Base-by-base conservation (phyloP, 2,329 filamentous ascomycete genomes). In the Trichoderma lentiforme region DNA sequence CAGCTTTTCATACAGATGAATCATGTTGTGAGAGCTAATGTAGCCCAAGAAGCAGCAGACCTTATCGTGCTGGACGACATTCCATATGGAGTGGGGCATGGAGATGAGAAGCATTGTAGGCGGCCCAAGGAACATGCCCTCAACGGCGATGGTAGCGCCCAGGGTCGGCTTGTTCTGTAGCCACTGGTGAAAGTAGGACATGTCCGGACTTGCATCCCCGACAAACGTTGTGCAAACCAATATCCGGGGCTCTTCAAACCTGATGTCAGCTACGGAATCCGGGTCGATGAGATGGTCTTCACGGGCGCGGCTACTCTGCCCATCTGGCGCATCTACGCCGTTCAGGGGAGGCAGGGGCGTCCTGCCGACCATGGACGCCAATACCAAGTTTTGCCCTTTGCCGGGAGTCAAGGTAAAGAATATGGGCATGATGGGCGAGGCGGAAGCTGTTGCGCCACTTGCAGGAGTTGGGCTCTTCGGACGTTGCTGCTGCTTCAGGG, bases 91-190 rank as follows among this genome's bases (percentile, higher is more conserved):
- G 71, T 87, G 84, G 4, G 89, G 89, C 87, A 91, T 91, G 4
- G 89, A 91, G 69, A 91, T 89, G 34, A 91, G 81, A 9, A 91
- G 81, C 83, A 91, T 90, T 0, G 90, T 91, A 1, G 89, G 89
- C 0, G 89, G 89, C 0, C 89, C 90, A 21, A 91, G 81, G 74
- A 91, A 91, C 88, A 91, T 91, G 74, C 89, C 89, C 77, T 91
- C 89, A 5, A 91, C 88, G 7, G 86, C 84, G 71, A 91, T 88
- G 75, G 87, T 89, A 18, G 86, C 84, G 1, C 87, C 86, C 3
- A 88, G 83, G 0, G 86, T 80, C 1, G 89, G 88, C 1, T 86
- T 85, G 74, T 88, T 87, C 60, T 88, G 86, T n/a, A 91, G 83
- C 89, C 89, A 91, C 74, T 90, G 86, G 72, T 90, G 87, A 77